These are phyloP conservation scores for Toxoplasma gondii DNA, from an alignment of 169 alveolate species.

Conservation along the genomic window DNA sequence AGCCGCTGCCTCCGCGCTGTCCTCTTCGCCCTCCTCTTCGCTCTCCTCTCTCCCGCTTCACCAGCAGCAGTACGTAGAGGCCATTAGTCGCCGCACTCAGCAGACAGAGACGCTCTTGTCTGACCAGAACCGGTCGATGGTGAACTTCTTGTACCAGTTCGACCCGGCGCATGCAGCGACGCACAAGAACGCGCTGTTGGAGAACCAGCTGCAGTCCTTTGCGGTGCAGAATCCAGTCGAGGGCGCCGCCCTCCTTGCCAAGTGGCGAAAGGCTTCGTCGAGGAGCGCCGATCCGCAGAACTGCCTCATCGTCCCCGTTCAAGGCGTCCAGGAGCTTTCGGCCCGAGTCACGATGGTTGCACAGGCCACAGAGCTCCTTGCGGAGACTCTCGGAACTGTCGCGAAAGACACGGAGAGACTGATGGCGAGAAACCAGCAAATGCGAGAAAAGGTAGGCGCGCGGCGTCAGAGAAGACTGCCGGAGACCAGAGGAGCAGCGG, in stretches of 20 bases:
- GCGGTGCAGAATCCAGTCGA: neutral
- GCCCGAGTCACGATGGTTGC: neutral
- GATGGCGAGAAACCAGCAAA: neutral
- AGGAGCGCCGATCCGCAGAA: neutral
- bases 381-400: constrained; percentile 19
- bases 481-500: neutral
- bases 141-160: neutral
- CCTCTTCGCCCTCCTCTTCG: neutral
- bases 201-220: neutral
- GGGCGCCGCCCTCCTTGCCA: neutral
- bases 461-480: neutral
- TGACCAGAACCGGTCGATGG: constrained; percentile 16
- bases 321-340: constrained; percentile 8
- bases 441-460: neutral
- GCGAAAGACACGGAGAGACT: constrained; percentile 7
- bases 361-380: constrained; percentile 17
- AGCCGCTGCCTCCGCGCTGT: neutral
- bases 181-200: constrained; percentile 3
- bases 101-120: neutral
- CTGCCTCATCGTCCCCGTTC: constrained; percentile 15
- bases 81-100: constrained; percentile 1
- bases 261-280: constrained; percentile 17
- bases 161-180: constrained; percentile 16
- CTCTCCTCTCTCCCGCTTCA: constrained; percentile 8
- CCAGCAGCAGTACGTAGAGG: constrained; percentile 23